Percentiles rank a stretch among this genome's conserved stretches.
Conservation (phyloP, 441 rosid genomes). For the Erysimum cheiri region DNA sequence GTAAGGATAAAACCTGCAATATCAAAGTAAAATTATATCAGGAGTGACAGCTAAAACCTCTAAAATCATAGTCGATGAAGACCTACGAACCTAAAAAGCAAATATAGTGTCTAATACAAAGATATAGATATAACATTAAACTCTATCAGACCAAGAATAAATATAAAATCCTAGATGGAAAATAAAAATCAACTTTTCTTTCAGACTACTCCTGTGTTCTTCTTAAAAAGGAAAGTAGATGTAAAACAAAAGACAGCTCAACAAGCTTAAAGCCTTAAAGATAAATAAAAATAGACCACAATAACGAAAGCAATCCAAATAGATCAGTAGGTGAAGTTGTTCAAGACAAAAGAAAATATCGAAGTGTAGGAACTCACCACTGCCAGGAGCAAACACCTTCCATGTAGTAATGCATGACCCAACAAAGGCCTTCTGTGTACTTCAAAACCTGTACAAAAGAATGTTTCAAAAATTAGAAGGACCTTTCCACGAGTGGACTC, state of each 20-base stretch:
- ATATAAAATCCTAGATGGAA: slow-evolving; percentile 1
- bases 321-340: not conserved
- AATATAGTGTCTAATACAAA: not conserved
- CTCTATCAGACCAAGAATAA: slow-evolving; percentile 10
- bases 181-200: not conserved
- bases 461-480: slow-evolving; percentile 39
- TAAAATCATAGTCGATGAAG: not conserved
- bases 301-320: slow-evolving; percentile 9
- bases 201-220: not conserved
- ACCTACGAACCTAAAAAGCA: not conserved
- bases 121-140: not conserved
- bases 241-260: not conserved
- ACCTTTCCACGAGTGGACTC: not conserved
- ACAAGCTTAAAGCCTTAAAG: not conserved
- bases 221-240: not conserved
- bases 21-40: slow-evolving; percentile 28
- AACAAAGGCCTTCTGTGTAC: slow-evolving; percentile 94
- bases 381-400: slow-evolving; percentile 99
- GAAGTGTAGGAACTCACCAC: slow-evolving; percentile 66
- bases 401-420: slow-evolving; percentile 98
- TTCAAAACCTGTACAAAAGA: slow-evolving; percentile 66
- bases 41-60: not conserved
- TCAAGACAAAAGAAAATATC: slow-evolving; percentile 4
- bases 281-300: slow-evolving; percentile 13
- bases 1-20: slow-evolving; percentile 94